These are phyloP conservation scores for Calonectria pauciramosa DNA, from an alignment of 2,329 filamentous ascomycete genomes.

Conservation along the genomic window DNA sequence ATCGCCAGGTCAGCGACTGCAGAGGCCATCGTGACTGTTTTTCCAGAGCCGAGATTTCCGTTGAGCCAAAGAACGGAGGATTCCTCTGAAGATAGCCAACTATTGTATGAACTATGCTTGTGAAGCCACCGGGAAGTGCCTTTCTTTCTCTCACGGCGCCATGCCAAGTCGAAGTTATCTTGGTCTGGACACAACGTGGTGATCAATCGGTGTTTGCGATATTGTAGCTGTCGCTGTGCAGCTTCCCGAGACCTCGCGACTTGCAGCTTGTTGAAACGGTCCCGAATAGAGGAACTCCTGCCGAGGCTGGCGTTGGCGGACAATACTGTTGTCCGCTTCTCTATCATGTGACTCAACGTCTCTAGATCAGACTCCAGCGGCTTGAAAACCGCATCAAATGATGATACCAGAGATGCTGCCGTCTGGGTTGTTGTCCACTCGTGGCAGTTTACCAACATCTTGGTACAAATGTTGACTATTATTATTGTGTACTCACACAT, in stretches of 20 bases:
- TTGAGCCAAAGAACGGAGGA: not conserved
- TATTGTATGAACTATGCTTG: not conserved
- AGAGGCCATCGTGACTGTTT: slow-evolving; percentile 5
- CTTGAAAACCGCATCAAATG: not conserved
- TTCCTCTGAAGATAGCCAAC: not conserved
- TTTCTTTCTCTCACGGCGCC: not conserved
- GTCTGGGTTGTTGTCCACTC: not conserved
- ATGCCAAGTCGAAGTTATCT: not conserved
- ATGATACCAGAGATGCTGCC: not conserved
- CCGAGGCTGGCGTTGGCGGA: not conserved
- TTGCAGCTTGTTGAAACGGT: not conserved
- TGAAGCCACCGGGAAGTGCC: not conserved
- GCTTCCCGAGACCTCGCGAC: not conserved
- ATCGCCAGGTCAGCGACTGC: not conserved
- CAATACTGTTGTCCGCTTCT: not conserved
- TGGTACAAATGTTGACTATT: not conserved
- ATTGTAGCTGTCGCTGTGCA: not conserved
- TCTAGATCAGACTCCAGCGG: not conserved
- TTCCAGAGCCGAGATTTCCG: not conserved
- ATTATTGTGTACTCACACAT: not conserved
- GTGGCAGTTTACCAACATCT: not conserved
- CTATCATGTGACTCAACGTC: not conserved
- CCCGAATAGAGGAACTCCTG: not conserved
- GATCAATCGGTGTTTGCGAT: not conserved
- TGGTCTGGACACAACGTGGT: not conserved